Evolutionary conservation across 495 filamentous ascomycete species (phyloP).

Genomic region (Filosporella fistucella): DNA sequence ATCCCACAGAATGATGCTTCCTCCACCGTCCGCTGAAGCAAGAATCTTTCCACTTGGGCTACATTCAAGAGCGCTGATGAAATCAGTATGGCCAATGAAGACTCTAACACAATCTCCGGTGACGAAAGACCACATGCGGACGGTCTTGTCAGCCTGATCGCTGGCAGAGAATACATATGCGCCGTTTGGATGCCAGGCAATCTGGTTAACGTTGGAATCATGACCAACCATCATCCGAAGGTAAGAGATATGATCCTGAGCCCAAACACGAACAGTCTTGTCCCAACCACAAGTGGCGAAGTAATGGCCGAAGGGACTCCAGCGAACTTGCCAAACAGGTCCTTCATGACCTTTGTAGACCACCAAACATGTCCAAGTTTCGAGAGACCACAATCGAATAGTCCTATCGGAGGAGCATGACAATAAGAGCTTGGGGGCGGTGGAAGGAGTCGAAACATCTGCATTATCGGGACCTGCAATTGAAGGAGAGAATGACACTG

Average conservation of each 20-base stretch:
- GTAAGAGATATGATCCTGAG: conserved; percentile 85
- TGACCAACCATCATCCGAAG: conserved; percentile 87
- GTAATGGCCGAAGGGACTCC: conserved; percentile 94
- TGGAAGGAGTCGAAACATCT: conserved; percentile 46
- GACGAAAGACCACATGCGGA: conserved; percentile 94
- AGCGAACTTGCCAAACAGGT: conserved; percentile 81
- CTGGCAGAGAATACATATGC: conserved; percentile 89
- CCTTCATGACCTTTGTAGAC: conserved; percentile 89
- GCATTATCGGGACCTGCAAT: conserved; percentile 41
- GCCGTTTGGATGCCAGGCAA: conserved; percentile 90
- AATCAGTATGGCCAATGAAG: conserved; percentile 86
- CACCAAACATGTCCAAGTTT: conserved; percentile 83
- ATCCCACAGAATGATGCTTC: conserved; percentile 91
- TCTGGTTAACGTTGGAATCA: conserved; percentile 77
- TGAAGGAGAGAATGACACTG: conserved; percentile 84
- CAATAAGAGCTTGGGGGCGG: conserved; percentile 68
- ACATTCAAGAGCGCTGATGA: conserved; percentile 76
- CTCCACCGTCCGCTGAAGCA: conserved; percentile 79
- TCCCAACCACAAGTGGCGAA: conserved; percentile 85
- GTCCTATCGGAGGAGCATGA: conserved; percentile 85
- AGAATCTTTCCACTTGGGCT: conserved; percentile 82
- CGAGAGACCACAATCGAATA: conserved; percentile 87
- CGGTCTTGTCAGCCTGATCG: conserved; percentile 73
- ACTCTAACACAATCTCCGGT: conserved; percentile 82
- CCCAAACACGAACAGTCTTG: conserved; percentile 85